A percentile compares a stretch with the other conserved stretches of the same genome.
Conservation (phyloP, 768 basidiomycete species). For the Dacryopinax primogenitus region DNA sequence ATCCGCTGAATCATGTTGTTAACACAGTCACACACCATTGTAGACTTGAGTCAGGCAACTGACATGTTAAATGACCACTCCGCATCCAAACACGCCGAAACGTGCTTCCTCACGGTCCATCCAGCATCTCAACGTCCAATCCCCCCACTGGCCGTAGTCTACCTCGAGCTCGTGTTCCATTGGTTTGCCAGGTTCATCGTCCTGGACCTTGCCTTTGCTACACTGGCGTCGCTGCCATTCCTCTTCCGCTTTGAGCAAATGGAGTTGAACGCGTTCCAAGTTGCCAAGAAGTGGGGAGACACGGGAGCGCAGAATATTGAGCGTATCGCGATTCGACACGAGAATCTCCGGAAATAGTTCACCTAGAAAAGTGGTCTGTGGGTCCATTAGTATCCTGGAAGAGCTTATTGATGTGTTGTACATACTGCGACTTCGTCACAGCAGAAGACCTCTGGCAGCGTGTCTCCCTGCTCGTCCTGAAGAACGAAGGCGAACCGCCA, state of each 20-base stretch:
- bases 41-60: too few relatives aligned
- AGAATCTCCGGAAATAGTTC: not conserved
- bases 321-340: not conserved
- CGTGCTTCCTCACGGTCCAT: not conserved
- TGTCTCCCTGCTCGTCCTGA: conserved; percentile 1
- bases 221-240: not conserved
- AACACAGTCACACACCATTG: too few relatives aligned
- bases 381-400: not conserved
- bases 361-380: not conserved
- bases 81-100: not conserved
- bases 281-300: not conserved
- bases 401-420: not conserved
- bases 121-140: not conserved
- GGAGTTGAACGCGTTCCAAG: not conserved
- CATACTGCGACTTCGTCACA: not conserved
- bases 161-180: not conserved
- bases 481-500: conserved; percentile 2
- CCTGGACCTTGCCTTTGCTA: not conserved
- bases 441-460: not conserved
- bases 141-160: not conserved
- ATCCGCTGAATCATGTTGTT: too few relatives aligned
- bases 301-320: not conserved
- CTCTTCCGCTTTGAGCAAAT: not conserved
- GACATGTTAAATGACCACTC: too few relatives aligned
- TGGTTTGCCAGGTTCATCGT: not conserved